These are phyloP conservation scores for Forsythia viridissima DNA, from an alignment of 257 asterid genomes.

Conservation along the genomic window DNA sequence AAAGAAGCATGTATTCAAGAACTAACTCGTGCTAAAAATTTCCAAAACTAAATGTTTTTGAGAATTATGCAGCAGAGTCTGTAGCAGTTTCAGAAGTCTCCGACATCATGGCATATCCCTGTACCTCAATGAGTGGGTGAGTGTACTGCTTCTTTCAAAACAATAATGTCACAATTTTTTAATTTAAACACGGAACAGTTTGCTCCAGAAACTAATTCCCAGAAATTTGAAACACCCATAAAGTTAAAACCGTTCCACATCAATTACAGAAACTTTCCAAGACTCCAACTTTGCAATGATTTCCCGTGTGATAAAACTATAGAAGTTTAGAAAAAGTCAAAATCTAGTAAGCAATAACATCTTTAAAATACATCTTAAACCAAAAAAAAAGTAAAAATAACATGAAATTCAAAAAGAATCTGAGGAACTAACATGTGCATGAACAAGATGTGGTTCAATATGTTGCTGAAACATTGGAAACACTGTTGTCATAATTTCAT, in stretches of 20 bases:
- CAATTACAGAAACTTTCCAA: background rate
- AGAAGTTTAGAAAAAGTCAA: background rate
- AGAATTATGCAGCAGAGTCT: background rate
- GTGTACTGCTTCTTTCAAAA: background rate
- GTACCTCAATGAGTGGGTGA: background rate
- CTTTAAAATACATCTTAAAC: background rate
- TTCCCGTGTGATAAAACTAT: constrained; percentile 8
- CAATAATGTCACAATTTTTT: background rate
- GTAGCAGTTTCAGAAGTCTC: constrained; percentile 3
- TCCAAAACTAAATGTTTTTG: background rate
- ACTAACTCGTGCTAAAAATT: constrained; percentile 2
- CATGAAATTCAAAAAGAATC: constrained; percentile 5
- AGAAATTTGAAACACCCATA: constrained; percentile 3
- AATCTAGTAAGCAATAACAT: constrained; percentile 19
- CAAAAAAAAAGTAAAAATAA: background rate
- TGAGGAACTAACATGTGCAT: constrained; percentile 82
- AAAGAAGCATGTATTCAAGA: background rate
- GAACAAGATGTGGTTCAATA: constrained; percentile 99
- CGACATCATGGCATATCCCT: background rate
- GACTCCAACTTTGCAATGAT: background rate
- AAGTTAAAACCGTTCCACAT: background rate
- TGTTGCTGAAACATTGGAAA: constrained; percentile 99
- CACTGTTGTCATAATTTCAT: constrained; percentile 92
- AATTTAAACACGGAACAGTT: background rate
- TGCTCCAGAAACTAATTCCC: background rate